Percentiles rank a stretch among this genome's conserved stretches.
Evolutionary conservation across 2,329 filamentous ascomycete species (phyloP).

Genomic region (Aureobasidium sp.): DNA sequence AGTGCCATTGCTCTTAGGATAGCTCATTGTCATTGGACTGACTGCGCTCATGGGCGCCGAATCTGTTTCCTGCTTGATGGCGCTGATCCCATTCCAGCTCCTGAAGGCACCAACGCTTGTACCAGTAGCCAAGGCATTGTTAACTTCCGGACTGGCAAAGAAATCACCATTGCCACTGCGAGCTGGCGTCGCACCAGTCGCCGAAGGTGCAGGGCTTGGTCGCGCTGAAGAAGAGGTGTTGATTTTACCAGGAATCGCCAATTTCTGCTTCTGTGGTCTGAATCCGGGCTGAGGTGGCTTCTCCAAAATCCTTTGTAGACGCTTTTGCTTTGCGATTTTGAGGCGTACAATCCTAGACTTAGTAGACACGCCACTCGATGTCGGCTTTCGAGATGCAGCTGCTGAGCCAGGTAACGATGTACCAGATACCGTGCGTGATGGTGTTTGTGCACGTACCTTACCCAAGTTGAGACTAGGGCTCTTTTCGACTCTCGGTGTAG

Average conservation of each 20-base stretch:
- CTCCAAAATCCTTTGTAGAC: slow-evolving; percentile 9
- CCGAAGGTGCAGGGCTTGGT: slow-evolving; percentile 1
- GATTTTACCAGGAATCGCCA: not conserved
- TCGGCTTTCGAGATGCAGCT: slow-evolving; percentile 3
- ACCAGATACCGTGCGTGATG: slow-evolving; percentile 2
- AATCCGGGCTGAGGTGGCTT: slow-evolving; percentile 9
- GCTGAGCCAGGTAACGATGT: not conserved
- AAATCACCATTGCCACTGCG: not conserved
- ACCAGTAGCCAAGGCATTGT: not conserved
- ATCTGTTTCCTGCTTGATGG: slow-evolving; percentile 2
- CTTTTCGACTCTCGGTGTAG: slow-evolving; percentile 14
- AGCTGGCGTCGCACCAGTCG: not conserved
- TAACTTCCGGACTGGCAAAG: slow-evolving; percentile 7
- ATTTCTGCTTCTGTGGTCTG: not conserved
- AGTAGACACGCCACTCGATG: not conserved
- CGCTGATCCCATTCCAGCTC: not conserved
- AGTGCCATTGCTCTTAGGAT: slow-evolving; percentile 2
- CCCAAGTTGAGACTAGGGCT: slow-evolving; percentile 3
- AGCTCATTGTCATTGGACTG: slow-evolving; percentile 12
- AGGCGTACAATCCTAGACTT: not conserved
- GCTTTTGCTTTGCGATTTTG: not conserved
- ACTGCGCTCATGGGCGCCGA: not conserved
- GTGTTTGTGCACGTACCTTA: slow-evolving; percentile 3
- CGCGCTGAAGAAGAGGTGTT: not conserved
- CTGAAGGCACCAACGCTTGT: slow-evolving; percentile 6